Evolutionary conservation across 495 filamentous ascomycete species (phyloP), one percentile per base, ranked within the genome.

Genomic region (Neurospora sp.): DNA sequence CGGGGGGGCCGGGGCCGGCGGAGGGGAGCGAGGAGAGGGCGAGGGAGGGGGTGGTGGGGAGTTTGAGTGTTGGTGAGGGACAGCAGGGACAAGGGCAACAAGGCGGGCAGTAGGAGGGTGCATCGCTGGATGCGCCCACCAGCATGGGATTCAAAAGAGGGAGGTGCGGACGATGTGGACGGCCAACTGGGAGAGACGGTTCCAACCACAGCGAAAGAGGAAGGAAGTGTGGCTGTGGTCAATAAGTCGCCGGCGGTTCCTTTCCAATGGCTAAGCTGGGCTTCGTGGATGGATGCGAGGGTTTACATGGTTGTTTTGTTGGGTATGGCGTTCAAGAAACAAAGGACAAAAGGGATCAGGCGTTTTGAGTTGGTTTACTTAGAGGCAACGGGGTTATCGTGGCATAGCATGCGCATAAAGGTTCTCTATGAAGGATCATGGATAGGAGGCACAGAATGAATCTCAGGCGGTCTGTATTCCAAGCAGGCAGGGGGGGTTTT

Each of bases 1-100:
- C 85, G 6, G 81, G 80, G 1, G 78, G 78, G 12, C 22, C 70
- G 0, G 73, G 73, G 8, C 70, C 71, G 53, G 53, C 53, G 53
- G 53, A 65, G 27, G 53, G 53, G 27, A 35, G 14, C 1, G 53
- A 65, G 27, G 53, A 65, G 14, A 31, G 2, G 53, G 27, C 27
- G 0, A 35, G 6, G 27, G 53, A 61, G 1, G 53, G 53, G 12
- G 27, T 61, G 12, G 53, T 65, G 53, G 53, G 22, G 14, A 65
- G 53, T 65, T 31, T 65, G 53, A 27, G 22, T 37, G 53, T 16
- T 65, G 53, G 53, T 65, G 22, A 61, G 53, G 53, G 53, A 35
- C 53, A 65, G 7, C 27, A 59, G 10, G 53, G 53, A 59, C 47
- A 31, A 37, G 35, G 35, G 35, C 35, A 37, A 0, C 35, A 7